A percentile compares a stretch with the other conserved stretches of the same genome.
Conservation (phyloP, 306 rosid species). For the Dryas alaskensis region DNA sequence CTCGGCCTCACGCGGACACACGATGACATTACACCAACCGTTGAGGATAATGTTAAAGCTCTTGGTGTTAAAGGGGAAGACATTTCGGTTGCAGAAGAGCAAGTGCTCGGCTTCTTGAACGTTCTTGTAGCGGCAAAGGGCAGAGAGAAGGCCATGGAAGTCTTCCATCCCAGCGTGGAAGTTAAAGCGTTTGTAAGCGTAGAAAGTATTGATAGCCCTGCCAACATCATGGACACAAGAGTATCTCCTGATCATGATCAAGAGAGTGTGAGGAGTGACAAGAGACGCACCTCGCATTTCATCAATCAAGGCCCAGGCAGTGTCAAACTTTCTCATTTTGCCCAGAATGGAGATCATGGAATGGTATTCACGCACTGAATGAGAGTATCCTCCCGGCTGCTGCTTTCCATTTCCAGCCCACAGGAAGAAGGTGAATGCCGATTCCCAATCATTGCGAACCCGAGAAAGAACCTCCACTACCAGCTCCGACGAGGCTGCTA, state of each 20-base stretch:
- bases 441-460: conserved; percentile 79
- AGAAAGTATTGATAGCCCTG: conserved; percentile 68
- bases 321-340: conserved; percentile 82
- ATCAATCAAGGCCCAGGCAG: conserved; percentile 78
- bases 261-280: conserved; percentile 67
- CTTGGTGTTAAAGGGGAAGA: conserved; percentile 60
- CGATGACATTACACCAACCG: conserved; percentile 84
- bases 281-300: conserved; percentile 71
- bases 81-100: conserved; percentile 54
- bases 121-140: conserved; percentile 84
- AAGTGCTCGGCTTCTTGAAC: conserved; percentile 78
- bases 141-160: conserved; percentile 79
- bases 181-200: conserved; percentile 55
- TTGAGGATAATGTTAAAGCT: conserved; percentile 85
- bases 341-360: conserved; percentile 79
- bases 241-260: conserved; percentile 76
- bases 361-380: conserved; percentile 68
- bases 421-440: conserved; percentile 74
- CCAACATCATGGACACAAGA: conserved; percentile 76
- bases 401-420: conserved; percentile 69
- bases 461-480: conserved; percentile 69
- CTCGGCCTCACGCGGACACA: conserved; percentile 56
- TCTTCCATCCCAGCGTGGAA: conserved; percentile 57
- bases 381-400: conserved; percentile 58
- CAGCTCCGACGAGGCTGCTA: conserved; percentile 53